phyloP scores from a whole-genome alignment of 495 filamentous ascomycete species.

The Terfezia boudieri region DNA sequence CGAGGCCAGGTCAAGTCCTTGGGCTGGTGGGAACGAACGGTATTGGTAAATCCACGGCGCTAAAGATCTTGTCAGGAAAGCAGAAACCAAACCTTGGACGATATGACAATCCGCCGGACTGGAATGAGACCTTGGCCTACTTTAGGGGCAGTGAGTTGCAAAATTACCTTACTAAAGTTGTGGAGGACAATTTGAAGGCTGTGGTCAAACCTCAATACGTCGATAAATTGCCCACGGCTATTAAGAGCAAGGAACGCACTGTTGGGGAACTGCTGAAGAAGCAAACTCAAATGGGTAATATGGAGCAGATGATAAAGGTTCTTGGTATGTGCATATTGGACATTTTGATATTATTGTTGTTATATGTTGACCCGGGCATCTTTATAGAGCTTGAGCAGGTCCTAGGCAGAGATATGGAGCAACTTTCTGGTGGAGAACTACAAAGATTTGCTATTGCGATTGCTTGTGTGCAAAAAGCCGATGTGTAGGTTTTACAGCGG shows the following conservation, averaged over 20 bases:
- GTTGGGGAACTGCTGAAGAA: conserved; percentile 56
- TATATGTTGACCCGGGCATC: conserved; percentile 1
- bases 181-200: conserved; percentile 90
- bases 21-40: conserved; percentile 96
- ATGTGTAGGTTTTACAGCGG: conserved; percentile 41
- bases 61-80: conserved; percentile 96
- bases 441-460: conserved; percentile 93
- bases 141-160: conserved; percentile 94
- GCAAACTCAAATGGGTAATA: conserved; percentile 52
- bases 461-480: conserved; percentile 85
- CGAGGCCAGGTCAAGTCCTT: conserved; percentile 85
- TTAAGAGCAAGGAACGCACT: conserved; percentile 51
- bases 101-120: conserved; percentile 91
- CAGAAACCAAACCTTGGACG: conserved; percentile 91
- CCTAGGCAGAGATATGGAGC: conserved; percentile 61
- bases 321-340: conserved; percentile 31
- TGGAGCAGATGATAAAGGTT: conserved; percentile 62
- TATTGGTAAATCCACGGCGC: conserved; percentile 95
- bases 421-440: conserved; percentile 88
- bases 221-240: conserved; percentile 84
- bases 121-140: conserved; percentile 96
- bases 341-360: neutral
- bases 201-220: conserved; percentile 99
- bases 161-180: conserved; percentile 96
- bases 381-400: conserved; percentile 59